These are phyloP conservation scores for Penicillium canariense DNA, from an alignment of 495 filamentous ascomycete species.

Conservation along the genomic window DNA sequence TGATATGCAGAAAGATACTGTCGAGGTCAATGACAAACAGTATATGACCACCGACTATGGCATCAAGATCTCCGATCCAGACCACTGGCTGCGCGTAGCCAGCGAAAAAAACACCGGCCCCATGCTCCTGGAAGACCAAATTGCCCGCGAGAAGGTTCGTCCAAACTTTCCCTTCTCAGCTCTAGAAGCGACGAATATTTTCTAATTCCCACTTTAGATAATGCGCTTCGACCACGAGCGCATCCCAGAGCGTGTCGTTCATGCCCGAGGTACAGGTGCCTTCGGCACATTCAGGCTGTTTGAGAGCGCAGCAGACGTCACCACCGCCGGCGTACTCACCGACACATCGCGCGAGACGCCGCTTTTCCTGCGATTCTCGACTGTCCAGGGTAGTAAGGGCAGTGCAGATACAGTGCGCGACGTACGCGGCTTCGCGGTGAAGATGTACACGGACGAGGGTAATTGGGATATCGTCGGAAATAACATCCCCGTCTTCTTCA, in stretches of 20 bases:
- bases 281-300: slow-evolving; percentile 80
- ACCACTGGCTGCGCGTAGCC: slow-evolving; percentile 73
- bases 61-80: slow-evolving; percentile 67
- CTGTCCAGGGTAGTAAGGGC: slow-evolving; percentile 73
- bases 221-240: slow-evolving; percentile 83
- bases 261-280: slow-evolving; percentile 79
- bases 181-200: background rate
- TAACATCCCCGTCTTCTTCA: slow-evolving; percentile 74
- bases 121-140: slow-evolving; percentile 75
- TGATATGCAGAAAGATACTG: slow-evolving; percentile 35
- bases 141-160: slow-evolving; percentile 71
- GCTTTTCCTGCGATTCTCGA: slow-evolving; percentile 79
- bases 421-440: slow-evolving; percentile 78
- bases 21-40: slow-evolving; percentile 34
- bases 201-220: slow-evolving; percentile 48
- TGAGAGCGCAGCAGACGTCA: slow-evolving; percentile 68
- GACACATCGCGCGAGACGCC: slow-evolving; percentile 79
- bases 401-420: slow-evolving; percentile 80
- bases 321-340: slow-evolving; percentile 69
- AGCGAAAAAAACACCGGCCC: slow-evolving; percentile 65
- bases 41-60: slow-evolving; percentile 76
- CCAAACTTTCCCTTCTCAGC: background rate
- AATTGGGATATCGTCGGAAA: slow-evolving; percentile 75
- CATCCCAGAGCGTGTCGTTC: slow-evolving; percentile 86
- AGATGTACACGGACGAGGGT: slow-evolving; percentile 60